A percentile compares a stretch with the other conserved stretches of the same genome.
Evolutionary conservation across 164 flowering plant species (phyloP).

Genomic region (Macadamia integrifolia): DNA sequence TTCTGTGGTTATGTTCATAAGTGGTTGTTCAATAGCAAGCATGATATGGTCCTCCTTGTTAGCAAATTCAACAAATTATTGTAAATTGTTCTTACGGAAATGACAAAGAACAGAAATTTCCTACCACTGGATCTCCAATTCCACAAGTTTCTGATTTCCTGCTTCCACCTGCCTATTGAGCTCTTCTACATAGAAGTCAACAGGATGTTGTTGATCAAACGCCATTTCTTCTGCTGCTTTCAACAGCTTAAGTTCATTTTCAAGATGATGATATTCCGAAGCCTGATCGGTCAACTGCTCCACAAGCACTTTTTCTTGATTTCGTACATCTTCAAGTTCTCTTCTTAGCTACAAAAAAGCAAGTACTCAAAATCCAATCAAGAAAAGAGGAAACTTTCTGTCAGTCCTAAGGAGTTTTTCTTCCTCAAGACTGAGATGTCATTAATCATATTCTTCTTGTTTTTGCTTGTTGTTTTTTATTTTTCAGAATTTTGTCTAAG

Average conservation of each 20-base stretch:
- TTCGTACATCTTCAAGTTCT: slow-evolving; percentile 15
- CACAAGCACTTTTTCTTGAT: slow-evolving; percentile 27
- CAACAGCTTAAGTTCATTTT: slow-evolving; percentile 37
- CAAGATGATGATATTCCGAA: slow-evolving; percentile 30
- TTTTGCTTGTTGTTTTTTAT: too few relatives aligned
- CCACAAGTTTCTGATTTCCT: slow-evolving; percentile 28
- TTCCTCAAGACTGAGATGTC: not conserved
- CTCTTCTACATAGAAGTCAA: slow-evolving; percentile 36
- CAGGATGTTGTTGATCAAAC: slow-evolving; percentile 39
- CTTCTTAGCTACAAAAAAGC: slow-evolving; percentile 21
- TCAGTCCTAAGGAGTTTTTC: not conserved
- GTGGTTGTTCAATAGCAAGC: not conserved
- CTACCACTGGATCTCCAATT: slow-evolving; percentile 45
- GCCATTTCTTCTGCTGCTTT: slow-evolving; percentile 49
- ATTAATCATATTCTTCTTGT: too few relatives aligned
- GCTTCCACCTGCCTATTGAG: slow-evolving; percentile 35
- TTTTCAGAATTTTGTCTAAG: not conserved
- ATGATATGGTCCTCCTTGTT: too few relatives aligned
- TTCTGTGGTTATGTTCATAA: not conserved
- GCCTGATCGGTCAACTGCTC: slow-evolving; percentile 21
- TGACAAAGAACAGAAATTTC: slow-evolving; percentile 6
- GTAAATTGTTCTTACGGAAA: not conserved
- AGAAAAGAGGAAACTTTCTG: not conserved
- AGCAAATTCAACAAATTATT: not conserved
- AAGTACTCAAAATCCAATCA: slow-evolving; percentile 7